Percentiles rank a stretch among this genome's conserved stretches.
These are phyloP conservation scores for Przewalskia tangutica DNA, from an alignment of 257 asterid genomes.

Conservation along the genomic window DNA sequence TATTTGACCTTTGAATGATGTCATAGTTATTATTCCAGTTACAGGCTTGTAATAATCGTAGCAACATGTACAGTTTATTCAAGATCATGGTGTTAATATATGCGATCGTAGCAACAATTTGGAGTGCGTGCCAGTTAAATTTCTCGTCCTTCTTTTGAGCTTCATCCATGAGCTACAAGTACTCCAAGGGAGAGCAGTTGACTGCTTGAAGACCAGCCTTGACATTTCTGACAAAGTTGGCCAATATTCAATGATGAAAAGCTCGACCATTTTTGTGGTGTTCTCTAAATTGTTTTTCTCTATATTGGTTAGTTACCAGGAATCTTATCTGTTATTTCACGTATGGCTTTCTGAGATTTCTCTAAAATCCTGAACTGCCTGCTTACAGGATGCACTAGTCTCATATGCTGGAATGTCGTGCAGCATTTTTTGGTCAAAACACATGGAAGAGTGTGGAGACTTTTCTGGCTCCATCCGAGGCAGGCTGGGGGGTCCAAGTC, in stretches of 20 bases:
- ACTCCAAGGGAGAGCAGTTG: constrained; percentile 40
- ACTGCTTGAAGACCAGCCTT: constrained; percentile 19
- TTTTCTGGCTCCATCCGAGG: constrained; percentile 74
- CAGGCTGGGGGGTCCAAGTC: constrained; percentile 92
- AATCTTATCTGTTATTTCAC: neutral
- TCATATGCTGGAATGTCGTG: constrained; percentile 50
- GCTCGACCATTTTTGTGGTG: constrained; percentile 35
- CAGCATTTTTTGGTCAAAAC: constrained; percentile 50
- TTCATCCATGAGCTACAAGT: constrained; percentile 69
- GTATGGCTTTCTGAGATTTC: neutral
- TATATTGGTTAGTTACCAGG: constrained; percentile 37
- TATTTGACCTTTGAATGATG: neutral
- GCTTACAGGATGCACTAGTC: constrained; percentile 52
- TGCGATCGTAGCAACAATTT: constrained; percentile 29
- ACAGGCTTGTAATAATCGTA: neutral
- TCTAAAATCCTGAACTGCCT: neutral
- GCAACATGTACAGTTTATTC: constrained; percentile 42
- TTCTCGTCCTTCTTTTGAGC: constrained; percentile 57
- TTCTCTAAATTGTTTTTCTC: constrained; percentile 34
- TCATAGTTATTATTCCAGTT: neutral
- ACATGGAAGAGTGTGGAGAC: constrained; percentile 27
- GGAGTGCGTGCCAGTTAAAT: constrained; percentile 57
- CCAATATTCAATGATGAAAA: constrained; percentile 20
- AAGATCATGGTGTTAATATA: constrained; percentile 39
- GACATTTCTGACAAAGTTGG: constrained; percentile 22